Base-by-base conservation (phyloP, 2,329 filamentous ascomycete species). In the Claviceps africana region DNA sequence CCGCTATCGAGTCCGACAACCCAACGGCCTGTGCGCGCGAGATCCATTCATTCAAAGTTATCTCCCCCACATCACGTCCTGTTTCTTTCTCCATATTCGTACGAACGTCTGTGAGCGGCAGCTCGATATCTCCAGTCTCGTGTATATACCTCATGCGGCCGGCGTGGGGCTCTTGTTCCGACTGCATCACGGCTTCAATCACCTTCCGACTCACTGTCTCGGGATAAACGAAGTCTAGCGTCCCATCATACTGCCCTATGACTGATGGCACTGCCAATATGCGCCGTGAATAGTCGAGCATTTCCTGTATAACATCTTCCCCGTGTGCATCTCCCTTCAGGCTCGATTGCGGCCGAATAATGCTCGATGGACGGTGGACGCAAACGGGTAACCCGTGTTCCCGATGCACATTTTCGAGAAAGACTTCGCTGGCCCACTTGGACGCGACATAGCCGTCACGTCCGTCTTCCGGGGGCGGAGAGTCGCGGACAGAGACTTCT, bases 371-470 rank as follows among this genome's bases (percentile, higher is more conserved):
- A 13, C 56, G 53, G 47, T 58, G 56, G 6, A 58, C 53, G 47
- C 28, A 35, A 43, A 58, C 47, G 21, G 50, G 46, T 2, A 54
- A 21, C 9, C 33, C 39, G 4, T 52, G 47, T 22, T 39, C 25
- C 21, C 53, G 47, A 4, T 44, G 42, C 3, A 55, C 53, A 9
- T 58, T 59, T 49, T 64, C 61, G 1, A 68, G 57, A 39, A 60
- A 58, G 10, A 50, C 45, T 53, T 69, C 66, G 31, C 59, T 60
- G 7, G 57, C 64, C 66, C 65, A 68, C 52, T 67, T 66, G 8
- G 60, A 58, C 1, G 63, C 56, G 1, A 58, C 47, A 47, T 67
- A 68, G 7, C 66, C 66, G 25, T 63, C 55, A 2, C 54, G 47
- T 8, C 59, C 59, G 48, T 62, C 54, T 1, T 48, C 47, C 17